Evolutionary conservation across 352 stramenopile genomes (phyloP), one percentile per base, ranked within the genome.

Genomic region (Pythium apleroticum): DNA sequence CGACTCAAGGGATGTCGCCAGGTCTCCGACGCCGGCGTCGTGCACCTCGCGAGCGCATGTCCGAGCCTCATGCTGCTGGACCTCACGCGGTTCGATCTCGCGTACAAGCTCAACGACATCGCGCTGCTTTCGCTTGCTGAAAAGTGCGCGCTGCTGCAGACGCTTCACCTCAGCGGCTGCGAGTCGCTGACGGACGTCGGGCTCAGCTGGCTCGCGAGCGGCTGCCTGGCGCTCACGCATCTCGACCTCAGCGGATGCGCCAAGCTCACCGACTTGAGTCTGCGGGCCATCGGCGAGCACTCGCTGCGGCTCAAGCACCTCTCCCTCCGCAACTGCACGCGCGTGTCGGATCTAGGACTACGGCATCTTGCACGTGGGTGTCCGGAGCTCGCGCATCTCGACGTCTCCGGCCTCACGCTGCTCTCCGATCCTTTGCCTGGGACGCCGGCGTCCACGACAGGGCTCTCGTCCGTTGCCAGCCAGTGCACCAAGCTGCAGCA

Each of bases 91-190:
- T 96, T 78, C 43, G 91, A 97, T 52, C 76, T 98, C 48, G 76
- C 83, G 31, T 97, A 97, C 75, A 93, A 96, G 67, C 78, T 98
- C 52, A 97, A 90, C 39, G 95, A 98, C 68, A 88, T 98, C 30
- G 80, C 86, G 9, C 66, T 98, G 11, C 67, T 98, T 28, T 76
- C 91, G 12, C 69, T 98, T 46, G 79, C 71, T 1, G 76, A 91
- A n/a, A 77, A 80, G 22, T 91, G 76, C 15, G 50, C 61, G 17
- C 55, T 82, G 22, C 73, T 93, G 3, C 71, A 89, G 33, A 81
- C 63, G 9, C 56, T 90, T 2, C 67, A 77, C 20, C 64, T 98
- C 3, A 65, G 77, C n/a, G 93, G 95, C 19, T 98, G 93, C 57
- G 84, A 96, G 41, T 84, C 92, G 69, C 67, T 98, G 49, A 96